Evolutionary conservation across 139 green algal species (phyloP).

Genomic region (Coccomyxa sp.): DNA sequence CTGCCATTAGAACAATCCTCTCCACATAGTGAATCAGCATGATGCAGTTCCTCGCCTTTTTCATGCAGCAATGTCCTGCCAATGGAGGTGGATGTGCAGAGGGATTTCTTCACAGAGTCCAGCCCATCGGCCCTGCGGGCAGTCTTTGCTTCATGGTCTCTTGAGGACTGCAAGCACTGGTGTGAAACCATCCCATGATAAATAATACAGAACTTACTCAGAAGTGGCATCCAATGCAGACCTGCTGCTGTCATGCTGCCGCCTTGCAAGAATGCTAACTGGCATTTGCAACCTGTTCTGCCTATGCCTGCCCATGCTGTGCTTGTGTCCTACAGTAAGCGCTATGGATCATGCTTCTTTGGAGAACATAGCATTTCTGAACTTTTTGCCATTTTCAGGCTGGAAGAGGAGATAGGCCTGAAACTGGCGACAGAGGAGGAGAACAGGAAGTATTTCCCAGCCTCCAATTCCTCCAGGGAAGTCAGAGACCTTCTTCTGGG

Average conservation of each 20-base stretch:
- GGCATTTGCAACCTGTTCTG: too few species aligned
- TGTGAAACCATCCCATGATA: slow-evolving; percentile 6
- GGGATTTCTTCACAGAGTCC: slow-evolving; percentile 72
- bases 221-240: too few species aligned
- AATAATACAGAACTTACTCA: too few species aligned
- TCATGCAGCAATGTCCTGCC: slow-evolving; percentile 75
- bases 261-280: not conserved
- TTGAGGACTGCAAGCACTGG: slow-evolving; percentile 70
- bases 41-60: not conserved
- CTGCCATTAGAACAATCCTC: too few species aligned
- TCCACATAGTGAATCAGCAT: too few species aligned
- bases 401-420: slow-evolving; percentile 62
- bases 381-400: slow-evolving; percentile 18
- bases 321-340: too few species aligned
- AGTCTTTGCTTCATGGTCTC: slow-evolving; percentile 66
- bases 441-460: slow-evolving; percentile 79
- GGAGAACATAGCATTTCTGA: too few species aligned
- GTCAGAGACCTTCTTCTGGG: slow-evolving; percentile 68
- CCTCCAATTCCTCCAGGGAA: slow-evolving; percentile 63
- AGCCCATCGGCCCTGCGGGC: slow-evolving; percentile 43
- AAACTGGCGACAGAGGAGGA: slow-evolving; percentile 58
- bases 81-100: slow-evolving; percentile 35
- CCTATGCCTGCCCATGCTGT: too few species aligned
- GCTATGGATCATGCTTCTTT: too few species aligned
- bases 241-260: too few species aligned